These are phyloP conservation scores for Tillandsia leiboldiana DNA, from an alignment of 176 grass and related monocot species.

Conservation along the genomic window DNA sequence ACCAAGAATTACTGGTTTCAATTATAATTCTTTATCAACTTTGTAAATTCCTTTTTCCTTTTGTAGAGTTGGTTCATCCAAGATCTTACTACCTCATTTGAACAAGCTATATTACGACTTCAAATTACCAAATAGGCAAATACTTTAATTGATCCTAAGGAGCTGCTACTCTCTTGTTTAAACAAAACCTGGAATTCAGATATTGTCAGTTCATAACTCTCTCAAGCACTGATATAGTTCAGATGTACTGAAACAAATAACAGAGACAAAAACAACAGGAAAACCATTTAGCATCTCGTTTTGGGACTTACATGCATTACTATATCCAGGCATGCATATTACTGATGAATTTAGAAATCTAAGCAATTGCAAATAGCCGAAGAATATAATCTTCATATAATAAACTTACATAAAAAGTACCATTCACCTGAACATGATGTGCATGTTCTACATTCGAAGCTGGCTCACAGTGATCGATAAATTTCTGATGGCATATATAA, in stretches of 20 bases:
- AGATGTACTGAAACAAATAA: not conserved
- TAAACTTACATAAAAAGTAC: too few relatives aligned
- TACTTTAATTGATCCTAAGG: too few relatives aligned
- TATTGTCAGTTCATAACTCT: not conserved
- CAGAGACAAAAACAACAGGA: not conserved
- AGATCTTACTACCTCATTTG: too few relatives aligned
- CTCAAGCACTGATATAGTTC: not conserved
- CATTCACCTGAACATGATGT: not conserved
- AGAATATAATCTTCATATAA: not conserved
- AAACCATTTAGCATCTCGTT: not conserved
- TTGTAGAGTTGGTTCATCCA: too few relatives aligned
- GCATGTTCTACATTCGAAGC: not conserved
- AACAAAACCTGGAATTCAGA: not conserved
- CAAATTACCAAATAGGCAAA: too few relatives aligned
- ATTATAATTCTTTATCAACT: too few relatives aligned
- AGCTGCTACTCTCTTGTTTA: too few relatives aligned
- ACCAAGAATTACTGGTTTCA: too few relatives aligned
- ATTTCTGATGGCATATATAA: not conserved
- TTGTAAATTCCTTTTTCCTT: too few relatives aligned
- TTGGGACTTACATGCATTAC: not conserved
- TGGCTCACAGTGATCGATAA: not conserved
- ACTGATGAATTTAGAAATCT: not conserved
- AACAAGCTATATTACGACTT: too few relatives aligned
- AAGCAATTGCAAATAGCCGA: not conserved
- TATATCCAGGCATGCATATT: not conserved